Evolutionary conservation across 2,329 filamentous ascomycete genomes (phyloP), one percentile per base, ranked within the genome.

Genomic region (Talaromyces funiculosus): DNA sequence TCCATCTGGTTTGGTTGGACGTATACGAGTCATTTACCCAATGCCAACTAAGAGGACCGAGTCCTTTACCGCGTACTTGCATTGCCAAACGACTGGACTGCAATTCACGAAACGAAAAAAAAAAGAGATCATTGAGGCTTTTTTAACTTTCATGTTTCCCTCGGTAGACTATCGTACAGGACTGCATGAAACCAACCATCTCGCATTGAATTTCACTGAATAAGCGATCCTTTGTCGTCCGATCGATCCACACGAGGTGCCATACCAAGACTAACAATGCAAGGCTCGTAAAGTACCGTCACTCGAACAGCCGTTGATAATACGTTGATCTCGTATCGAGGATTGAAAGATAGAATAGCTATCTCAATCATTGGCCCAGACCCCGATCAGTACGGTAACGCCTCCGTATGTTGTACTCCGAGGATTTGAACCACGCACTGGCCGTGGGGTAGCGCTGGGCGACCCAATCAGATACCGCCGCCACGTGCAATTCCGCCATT

Each of bases 401-500:
- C 4, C 0, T 1, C 5, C 18, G 47, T 51, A 51, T 20, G 1
- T 0, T 6, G 6, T 5, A n/a, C 9, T 12, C 45, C 29, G 47
- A 51, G 47, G 14, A 51, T 35, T n/a, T 14, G 33, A 51, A 51
- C 47, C 47, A 22, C 53, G 55, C 29, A 35, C 16, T 35, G 55
- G 29, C 40, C 55, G 42, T 57, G 40, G 31, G 40, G 55, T 38
- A 37, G 29, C n/a, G 47, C 29, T 33, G 26, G n/a, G 12, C 12
- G 22, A 45, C 42, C 55, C 55, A 57, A 57, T 57, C 55, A 57
- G 22, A 24, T 12, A 5, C 16, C 3, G 14, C 31, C 2, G 6
- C 55, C 42, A 49, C 55, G 55, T 57, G 55, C 33, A 6, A 57
- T 22, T 26, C 38, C 38, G 54, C 53, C 53, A 55, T 51, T 49